Evolutionary conservation across 2,329 filamentous ascomycete genomes (phyloP), one percentile per base, ranked within the genome.

Genomic region (Alternaria solani): DNA sequence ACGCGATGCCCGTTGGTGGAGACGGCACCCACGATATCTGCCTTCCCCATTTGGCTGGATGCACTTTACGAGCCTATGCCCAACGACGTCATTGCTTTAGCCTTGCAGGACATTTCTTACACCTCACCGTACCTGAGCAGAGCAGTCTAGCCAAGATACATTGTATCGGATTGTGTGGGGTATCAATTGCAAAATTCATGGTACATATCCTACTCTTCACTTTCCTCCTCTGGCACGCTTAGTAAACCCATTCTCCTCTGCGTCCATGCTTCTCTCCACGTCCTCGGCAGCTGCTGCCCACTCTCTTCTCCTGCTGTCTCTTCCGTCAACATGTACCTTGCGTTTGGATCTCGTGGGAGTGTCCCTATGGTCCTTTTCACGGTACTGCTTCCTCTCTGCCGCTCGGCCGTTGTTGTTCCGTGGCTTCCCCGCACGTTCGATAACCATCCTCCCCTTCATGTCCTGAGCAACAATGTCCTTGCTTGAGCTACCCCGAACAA

Each of bases 1-100:
- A 61, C 44, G 47, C 48, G 43, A 64, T 69, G 63, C 67, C 61
- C 63, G 52, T 51, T 61, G 65, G 67, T 70, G 67, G 67, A 63
- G 60, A 67, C 62, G 65, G 56, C 58, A 65, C 56, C 42, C 52
- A 49, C 55, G 30, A 62, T 51, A 38, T 54, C 55, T 65, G 66
- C 67, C 67, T 70, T 67, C 66, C 67, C 63, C 44, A 68, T 70
- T 60, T 61, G 61, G 66, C 23, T 47, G 51, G 42, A 18, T 59
- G 63, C 49, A 26, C 48, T 42, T 32, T 32, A 30, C 32, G 32
- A 48, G 30, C 34, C 43, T 48, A 2, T 48, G 23, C 5, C 32
- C 34, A 38, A 38, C 32, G 46, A 55, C 52, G 52, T 55, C 52
- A 55, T 55, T 25, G 32, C 16, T 2, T 36, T 36, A 49, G 20